These are phyloP conservation scores for Hanseniaspora lachancei DNA, from an alignment of 805 yeast genomes.

Conservation along the genomic window DNA sequence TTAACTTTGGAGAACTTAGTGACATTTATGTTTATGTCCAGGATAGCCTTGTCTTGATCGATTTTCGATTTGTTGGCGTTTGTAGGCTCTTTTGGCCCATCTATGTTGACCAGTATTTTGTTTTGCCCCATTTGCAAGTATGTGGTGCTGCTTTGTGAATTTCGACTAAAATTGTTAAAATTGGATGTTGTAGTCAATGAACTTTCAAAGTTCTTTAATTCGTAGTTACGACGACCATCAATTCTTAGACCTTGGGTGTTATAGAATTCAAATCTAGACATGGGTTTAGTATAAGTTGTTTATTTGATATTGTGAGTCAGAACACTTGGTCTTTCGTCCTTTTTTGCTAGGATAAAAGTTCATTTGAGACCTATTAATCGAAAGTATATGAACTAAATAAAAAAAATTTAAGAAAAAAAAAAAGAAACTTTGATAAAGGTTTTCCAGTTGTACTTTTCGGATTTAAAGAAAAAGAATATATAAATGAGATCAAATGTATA, in stretches of 20 bases:
- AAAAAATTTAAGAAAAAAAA: not conserved
- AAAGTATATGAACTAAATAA: not conserved
- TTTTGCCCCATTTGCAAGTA: slow-evolving; percentile 86
- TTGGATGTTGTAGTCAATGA: slow-evolving; percentile 30
- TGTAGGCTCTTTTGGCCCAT: slow-evolving; percentile 79
- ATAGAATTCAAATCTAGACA: slow-evolving; percentile 67
- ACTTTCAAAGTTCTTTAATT: slow-evolving; percentile 69
- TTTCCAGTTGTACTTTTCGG: not conserved
- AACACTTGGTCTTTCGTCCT: too few species aligned
- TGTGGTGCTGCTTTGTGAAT: slow-evolving; percentile 86
- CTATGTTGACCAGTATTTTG: slow-evolving; percentile 69
- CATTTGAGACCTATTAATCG: too few species aligned
- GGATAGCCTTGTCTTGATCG: slow-evolving; percentile 38
- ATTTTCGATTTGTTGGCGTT: slow-evolving; percentile 36
- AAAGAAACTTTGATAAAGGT: not conserved
- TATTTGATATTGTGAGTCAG: too few species aligned
- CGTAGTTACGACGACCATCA: slow-evolving; percentile 94
- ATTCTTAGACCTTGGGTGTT: slow-evolving; percentile 90
- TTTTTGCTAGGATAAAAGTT: not conserved
- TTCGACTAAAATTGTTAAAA: slow-evolving; percentile 43
- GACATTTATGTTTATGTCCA: slow-evolving; percentile 53
- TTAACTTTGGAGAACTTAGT: slow-evolving; percentile 74
- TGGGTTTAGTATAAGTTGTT: slow-evolving; percentile 15
- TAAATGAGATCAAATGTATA: not conserved
- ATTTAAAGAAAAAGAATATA: too few species aligned